Evolutionary conservation across 2,329 filamentous ascomycete species (phyloP), one percentile per base, ranked within the genome.

Genomic region (Colletotrichum neosansevieriae): DNA sequence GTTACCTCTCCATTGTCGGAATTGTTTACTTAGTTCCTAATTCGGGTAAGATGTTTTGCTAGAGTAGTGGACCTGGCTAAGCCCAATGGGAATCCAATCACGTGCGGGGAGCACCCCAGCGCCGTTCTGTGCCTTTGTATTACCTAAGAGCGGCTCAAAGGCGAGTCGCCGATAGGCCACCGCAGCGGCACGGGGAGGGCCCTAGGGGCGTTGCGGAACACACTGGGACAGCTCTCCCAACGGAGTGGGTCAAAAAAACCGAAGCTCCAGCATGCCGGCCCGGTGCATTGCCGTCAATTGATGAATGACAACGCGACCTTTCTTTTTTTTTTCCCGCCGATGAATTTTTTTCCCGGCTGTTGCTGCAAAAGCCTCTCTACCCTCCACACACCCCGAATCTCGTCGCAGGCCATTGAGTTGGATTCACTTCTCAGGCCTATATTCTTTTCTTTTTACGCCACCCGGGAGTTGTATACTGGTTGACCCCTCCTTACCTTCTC

Each of bases 241-340:
- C 63, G 58, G 63, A 57, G 63, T 57, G 63, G 63, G 42, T 13
- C 40, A 57, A 59, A 59, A 51, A 58, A 68, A 47, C 66, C 47
- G 49, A 69, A 51, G 66, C 66, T 65, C 66, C 54, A 69, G 50
- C 42, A 45, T 42, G 54, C 66, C 61, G 66, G 66, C 54, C 66
- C 66, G 66, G 66, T 65, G 62, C 61, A 68, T 69, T 66, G 49
- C 66, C 65, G 65, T 68, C 65, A 68, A 67, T 67, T 63, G 58
- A 62, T 63, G 63, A 62, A 67, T 67, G 63, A 63, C 63, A 63
- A 49, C 32, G 49, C 65, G 40, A 65, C 40, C 40, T 67, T 21
- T 67, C 58, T 65, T 67, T 63, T 65, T 60, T 65, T 49, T 58
- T 24, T 51, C 36, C 53, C 9, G 42, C 47, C 47, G 15, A 40